A percentile compares a stretch with the other conserved stretches of the same genome.
Evolutionary conservation across 768 basidiomycete species (phyloP).

Genomic region (Amanita muscaria): DNA sequence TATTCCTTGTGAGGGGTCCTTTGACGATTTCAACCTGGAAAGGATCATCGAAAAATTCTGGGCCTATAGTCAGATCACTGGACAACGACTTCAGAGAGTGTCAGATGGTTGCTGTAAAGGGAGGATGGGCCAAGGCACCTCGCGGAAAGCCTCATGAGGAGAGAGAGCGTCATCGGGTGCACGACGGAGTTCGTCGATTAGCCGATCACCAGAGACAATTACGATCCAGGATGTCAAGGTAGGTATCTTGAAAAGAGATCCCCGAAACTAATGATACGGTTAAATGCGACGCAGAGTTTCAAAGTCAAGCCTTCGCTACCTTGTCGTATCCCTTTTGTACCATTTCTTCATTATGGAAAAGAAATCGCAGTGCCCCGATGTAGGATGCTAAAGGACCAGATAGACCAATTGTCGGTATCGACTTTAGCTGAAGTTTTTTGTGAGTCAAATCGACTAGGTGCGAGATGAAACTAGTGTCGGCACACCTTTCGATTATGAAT

Average conservation of each 20-base stretch:
- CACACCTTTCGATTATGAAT: too few relatives aligned
- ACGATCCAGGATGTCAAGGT: slow-evolving; percentile 37
- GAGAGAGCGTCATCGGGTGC: slow-evolving; percentile 38
- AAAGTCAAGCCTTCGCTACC: slow-evolving; percentile 10
- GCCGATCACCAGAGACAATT: slow-evolving; percentile 28
- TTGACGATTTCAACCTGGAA: slow-evolving; percentile 19
- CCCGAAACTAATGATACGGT: slow-evolving; percentile 14
- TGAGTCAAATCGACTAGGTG: too few relatives aligned
- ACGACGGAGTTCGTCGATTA: slow-evolving; percentile 36
- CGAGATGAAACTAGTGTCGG: too few relatives aligned
- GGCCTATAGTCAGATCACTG: slow-evolving; percentile 26
- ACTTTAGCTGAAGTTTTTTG: background rate
- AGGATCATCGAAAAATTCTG: slow-evolving; percentile 14
- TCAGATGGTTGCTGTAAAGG: background rate
- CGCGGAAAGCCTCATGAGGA: slow-evolving; percentile 27
- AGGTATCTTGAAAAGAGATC: slow-evolving; percentile 33
- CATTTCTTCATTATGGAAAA: slow-evolving; percentile 16
- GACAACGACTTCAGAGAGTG: slow-evolving; percentile 18
- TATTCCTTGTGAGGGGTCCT: slow-evolving; percentile 21
- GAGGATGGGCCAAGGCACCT: background rate
- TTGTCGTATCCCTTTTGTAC: slow-evolving; percentile 25
- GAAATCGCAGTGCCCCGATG: slow-evolving; percentile 15
- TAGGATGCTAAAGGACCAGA: slow-evolving; percentile 19
- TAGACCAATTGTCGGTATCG: background rate
- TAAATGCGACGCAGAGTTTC: background rate